These are phyloP conservation scores for Emmonsiellopsis sp. DNA, from an alignment of 2,329 filamentous ascomycete genomes.

Conservation along the genomic window DNA sequence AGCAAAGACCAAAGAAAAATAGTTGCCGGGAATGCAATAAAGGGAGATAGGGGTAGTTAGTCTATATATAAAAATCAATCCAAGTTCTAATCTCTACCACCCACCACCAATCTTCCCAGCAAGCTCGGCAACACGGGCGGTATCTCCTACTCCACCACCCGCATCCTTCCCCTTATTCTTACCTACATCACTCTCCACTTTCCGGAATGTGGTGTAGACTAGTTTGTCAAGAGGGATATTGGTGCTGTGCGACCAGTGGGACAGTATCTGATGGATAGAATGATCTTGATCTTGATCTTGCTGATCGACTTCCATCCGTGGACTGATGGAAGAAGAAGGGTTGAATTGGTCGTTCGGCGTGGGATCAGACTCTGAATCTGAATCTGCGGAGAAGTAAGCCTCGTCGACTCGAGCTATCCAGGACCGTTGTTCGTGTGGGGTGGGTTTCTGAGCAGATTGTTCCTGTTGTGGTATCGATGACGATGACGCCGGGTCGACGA, in stretches of 20 bases:
- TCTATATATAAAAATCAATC: no score
- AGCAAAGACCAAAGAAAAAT: no score
- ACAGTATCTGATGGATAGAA: slow-evolving; percentile 45
- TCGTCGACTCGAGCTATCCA: slow-evolving; percentile 80
- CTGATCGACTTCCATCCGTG: slow-evolving; percentile 17
- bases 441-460: slow-evolving; percentile 46
- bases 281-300: slow-evolving; percentile 21
- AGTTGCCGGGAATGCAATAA: no score
- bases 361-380: slow-evolving; percentile 38
- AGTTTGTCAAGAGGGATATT: slow-evolving; percentile 63
- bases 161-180: slow-evolving; percentile 49
- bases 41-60: no score
- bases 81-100: slow-evolving; percentile 54
- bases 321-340: slow-evolving; percentile 15
- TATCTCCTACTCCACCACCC: slow-evolving; percentile 49
- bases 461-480: slow-evolving; percentile 17
- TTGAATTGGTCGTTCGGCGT: slow-evolving; percentile 18
- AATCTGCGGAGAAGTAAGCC: slow-evolving; percentile 73
- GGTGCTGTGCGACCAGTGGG: slow-evolving; percentile 67
- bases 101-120: slow-evolving; percentile 87
- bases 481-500: slow-evolving; percentile 4
- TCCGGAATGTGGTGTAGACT: slow-evolving; percentile 77
- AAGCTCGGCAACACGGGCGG: slow-evolving; percentile 76
- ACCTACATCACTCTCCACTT: slow-evolving; percentile 91
- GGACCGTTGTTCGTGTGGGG: slow-evolving; percentile 71